These are phyloP conservation scores for Synchytrium microbalum DNA, from an alignment of 371 early-diverging fungal genomes.

Conservation along the genomic window DNA sequence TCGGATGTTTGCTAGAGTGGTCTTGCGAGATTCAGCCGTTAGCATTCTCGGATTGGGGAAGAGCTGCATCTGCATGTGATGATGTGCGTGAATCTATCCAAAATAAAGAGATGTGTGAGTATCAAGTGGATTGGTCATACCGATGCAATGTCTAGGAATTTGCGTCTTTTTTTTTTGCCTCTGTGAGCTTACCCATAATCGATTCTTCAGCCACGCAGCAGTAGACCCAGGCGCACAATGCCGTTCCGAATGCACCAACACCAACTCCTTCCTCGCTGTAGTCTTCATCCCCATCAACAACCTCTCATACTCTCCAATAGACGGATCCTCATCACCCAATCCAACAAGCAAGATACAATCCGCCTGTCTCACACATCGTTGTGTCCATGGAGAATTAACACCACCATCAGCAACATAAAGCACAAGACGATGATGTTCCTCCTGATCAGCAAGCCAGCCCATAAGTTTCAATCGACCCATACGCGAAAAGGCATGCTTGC, in stretches of 20 bases:
- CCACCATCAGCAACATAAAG: slow-evolving; percentile 92
- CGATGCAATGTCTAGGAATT: no score
- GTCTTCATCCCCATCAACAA: slow-evolving; percentile 86
- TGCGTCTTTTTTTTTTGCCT: no score
- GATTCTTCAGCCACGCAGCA: slow-evolving; percentile 82
- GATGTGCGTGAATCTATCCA: slow-evolving; percentile 92
- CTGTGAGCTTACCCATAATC: slow-evolving; percentile 92
- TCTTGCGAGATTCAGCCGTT: slow-evolving; percentile 17
- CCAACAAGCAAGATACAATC: slow-evolving; percentile 93
- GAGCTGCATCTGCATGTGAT: slow-evolving; percentile 61
- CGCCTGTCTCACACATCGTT: slow-evolving; percentile 84
- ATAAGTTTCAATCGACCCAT: slow-evolving; percentile 85
- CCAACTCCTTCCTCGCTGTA: slow-evolving; percentile 91
- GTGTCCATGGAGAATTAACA: slow-evolving; percentile 86
- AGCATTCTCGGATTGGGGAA: slow-evolving; percentile 32
- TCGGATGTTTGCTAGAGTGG: slow-evolving; percentile 25
- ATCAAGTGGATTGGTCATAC: no score
- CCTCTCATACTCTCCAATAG: slow-evolving; percentile 87
- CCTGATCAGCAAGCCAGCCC: slow-evolving; percentile 89
- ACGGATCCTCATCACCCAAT: slow-evolving; percentile 77
- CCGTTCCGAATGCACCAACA: slow-evolving; percentile 77
- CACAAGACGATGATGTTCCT: slow-evolving; percentile 77
- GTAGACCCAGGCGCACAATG: slow-evolving; percentile 73
- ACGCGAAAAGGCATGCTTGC: slow-evolving; percentile 83
- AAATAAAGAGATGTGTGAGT: no score